Evolutionary conservation across 345 rosid species (phyloP).

Genomic region (Heritiera fomes): DNA sequence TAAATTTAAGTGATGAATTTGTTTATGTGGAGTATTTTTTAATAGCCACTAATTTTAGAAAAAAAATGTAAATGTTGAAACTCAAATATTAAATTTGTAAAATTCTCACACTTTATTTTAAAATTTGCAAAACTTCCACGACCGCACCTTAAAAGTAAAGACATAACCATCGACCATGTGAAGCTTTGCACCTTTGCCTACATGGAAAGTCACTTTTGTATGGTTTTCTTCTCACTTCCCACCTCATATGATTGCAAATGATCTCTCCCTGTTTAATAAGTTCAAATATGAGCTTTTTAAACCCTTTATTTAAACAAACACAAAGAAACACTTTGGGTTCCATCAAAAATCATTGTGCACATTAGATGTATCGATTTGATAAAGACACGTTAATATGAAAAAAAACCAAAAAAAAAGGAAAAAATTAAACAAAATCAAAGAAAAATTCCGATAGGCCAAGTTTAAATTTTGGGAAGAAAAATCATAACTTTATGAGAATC

Average conservation of each 20-base stretch:
- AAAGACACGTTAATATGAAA: constrained; percentile 32
- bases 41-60: no score
- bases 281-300: constrained; percentile 51
- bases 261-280: constrained; percentile 29
- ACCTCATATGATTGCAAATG: constrained; percentile 34
- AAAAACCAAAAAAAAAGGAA: not conserved
- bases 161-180: no score
- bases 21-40: not conserved
- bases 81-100: no score
- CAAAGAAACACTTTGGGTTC: constrained; percentile 32
- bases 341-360: constrained; percentile 42
- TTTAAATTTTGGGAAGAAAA: not conserved
- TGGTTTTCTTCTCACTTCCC: not conserved
- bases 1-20: constrained; percentile 5
- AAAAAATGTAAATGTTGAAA: no score
- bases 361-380: constrained; percentile 43
- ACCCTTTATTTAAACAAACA: constrained; percentile 15
- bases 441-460: not conserved
- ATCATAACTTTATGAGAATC: not conserved
- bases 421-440: not conserved
- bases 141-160: no score
- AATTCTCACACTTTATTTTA: no score
- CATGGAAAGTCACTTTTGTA: not conserved
- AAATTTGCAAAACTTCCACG: no score
- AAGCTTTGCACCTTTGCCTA: not conserved